Evolutionary conservation across 2,329 filamentous ascomycete species (phyloP).

Genomic region (Verticillium isaacii): DNA sequence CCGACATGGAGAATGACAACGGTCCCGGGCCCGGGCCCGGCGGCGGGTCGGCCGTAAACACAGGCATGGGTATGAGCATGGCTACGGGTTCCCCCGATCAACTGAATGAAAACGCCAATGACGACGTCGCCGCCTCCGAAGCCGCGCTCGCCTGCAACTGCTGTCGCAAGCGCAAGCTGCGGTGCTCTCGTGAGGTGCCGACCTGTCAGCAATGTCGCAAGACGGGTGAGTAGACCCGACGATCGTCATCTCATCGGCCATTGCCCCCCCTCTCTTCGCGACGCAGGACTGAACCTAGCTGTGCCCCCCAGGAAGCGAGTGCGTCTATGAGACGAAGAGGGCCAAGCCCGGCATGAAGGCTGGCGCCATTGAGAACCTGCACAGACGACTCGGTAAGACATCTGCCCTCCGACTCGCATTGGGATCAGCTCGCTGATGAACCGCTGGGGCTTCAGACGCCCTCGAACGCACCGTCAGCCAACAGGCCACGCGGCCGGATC

Average conservation of each 20-base stretch:
- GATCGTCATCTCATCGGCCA: background rate
- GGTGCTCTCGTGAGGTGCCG: constrained; percentile 7
- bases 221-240: constrained; percentile 5
- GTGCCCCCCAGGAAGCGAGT: constrained; percentile 14
- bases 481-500: constrained; percentile 1
- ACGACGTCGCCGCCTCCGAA: background rate
- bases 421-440: background rate
- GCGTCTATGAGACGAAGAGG: constrained; percentile 25
- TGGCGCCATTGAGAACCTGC: constrained; percentile 30
- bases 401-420: background rate
- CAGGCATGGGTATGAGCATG: background rate
- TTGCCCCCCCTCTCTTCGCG: background rate
- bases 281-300: background rate
- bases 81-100: background rate
- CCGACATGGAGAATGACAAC: background rate
- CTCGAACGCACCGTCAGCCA: constrained; percentile 9
- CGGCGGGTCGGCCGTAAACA: background rate
- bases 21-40: background rate
- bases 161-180: constrained; percentile 7
- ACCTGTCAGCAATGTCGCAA: constrained; percentile 9
- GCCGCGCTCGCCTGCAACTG: constrained; percentile 10
- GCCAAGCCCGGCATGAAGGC: constrained; percentile 31
- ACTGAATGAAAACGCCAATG: background rate
- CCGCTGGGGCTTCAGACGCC: constrained; percentile 9
- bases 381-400: constrained; percentile 23